Base-by-base conservation (phyloP, 2,329 filamentous ascomycete genomes). In the Arthrobotrys conoides region DNA sequence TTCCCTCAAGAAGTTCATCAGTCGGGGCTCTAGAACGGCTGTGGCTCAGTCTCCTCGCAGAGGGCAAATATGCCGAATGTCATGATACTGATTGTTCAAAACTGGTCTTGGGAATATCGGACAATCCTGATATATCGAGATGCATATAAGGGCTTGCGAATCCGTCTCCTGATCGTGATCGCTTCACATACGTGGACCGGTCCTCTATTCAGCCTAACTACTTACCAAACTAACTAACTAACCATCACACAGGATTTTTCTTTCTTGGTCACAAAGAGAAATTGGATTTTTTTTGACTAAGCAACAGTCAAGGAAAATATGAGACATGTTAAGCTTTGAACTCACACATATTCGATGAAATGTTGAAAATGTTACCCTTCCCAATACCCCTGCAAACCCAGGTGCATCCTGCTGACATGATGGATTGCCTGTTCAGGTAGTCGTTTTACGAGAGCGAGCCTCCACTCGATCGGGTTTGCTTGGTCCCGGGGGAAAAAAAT, bases 361-460 rank as follows among this genome's bases (percentile, higher is more conserved):
- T 27, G 57, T 44, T 27, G 57, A 61, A 61, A 44, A 61, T 61
- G 36, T 18, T 44, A 61, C 57, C 57, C 24, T 44, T 44, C 46
- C 46, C n/a, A n/a, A 20, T 20, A 68, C 63, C 64, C 71, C 48
- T 57, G 53, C 53, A 22, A 36, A 9, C 22, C 27, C 53, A 61
- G 16, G 61, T 46, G 71, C 71, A 68, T 10, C 64, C 71, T 69
- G 71, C 71, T 75, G 71, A 75, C 71, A 69, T 59, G 36, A 24
- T 61, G 36, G 64, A 57, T 75, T 68, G 57, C 64, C 71, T 55
- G 5, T 75, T 75, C 64, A 53, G 71, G 71, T 55, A 68, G 53
- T 51, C 64, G 22, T n/a, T 61, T 75, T 75, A 75, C 71, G 71
- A 75, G 64, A 70, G 66, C 49, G 51, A n/a, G n/a, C n/a, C n/a